Conservation (phyloP, 2,329 filamentous ascomycete species). For the Drechslerella coelobrocha region DNA sequence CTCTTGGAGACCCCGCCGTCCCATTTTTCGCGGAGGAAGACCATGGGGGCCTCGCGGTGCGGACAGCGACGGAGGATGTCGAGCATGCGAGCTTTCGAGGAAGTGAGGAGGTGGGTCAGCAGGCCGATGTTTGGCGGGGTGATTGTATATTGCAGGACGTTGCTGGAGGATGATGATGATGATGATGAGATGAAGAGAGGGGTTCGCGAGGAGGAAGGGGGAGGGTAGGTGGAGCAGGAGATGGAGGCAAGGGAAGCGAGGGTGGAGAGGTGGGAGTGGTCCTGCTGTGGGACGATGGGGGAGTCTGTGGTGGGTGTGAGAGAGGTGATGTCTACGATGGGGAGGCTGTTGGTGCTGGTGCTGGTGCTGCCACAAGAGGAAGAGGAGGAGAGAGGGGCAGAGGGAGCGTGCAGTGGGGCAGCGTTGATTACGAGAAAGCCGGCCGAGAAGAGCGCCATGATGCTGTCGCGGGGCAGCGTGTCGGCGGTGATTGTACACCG, state of each 20-base stretch:
- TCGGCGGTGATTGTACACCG: conserved; percentile 25
- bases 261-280: conserved; percentile 40
- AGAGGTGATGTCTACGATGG: conserved; percentile 27
- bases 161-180: no score
- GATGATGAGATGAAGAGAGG: no score
- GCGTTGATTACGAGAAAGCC: conserved; percentile 41
- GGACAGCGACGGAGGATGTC: conserved; percentile 34
- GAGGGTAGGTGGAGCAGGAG: conserved; percentile 4
- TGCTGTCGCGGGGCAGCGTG: conserved; percentile 16
- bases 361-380: background rate
- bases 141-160: conserved; percentile 22
- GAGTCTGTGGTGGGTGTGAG: conserved; percentile 37
- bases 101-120: conserved; percentile 25
- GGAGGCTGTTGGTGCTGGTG: background rate
- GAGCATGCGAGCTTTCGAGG: conserved; percentile 29
- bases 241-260: conserved; percentile 36
- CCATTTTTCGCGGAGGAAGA: conserved; percentile 36
- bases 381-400: conserved; percentile 2
- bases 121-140: conserved; percentile 43
- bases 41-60: conserved; percentile 35
- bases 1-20: conserved; percentile 48
- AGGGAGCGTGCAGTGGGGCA: background rate
- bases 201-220: background rate
- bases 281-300: conserved; percentile 13
- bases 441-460: conserved; percentile 34